Percentiles rank a stretch among this genome's conserved stretches.
These are phyloP conservation scores for Alternaria panax DNA, from an alignment of 2,329 filamentous ascomycete species.

Conservation along the genomic window DNA sequence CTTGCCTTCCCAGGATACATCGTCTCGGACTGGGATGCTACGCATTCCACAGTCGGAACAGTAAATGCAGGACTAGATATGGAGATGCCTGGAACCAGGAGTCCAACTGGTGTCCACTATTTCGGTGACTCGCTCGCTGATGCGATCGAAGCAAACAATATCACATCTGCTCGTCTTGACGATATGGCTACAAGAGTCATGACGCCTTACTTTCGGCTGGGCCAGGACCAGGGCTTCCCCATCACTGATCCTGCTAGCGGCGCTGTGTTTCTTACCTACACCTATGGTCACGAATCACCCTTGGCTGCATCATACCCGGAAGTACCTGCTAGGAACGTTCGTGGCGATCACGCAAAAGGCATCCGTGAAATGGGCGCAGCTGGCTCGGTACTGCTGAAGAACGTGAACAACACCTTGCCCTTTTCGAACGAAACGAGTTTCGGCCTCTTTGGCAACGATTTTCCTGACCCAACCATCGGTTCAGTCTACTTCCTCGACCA, in stretches of 20 bases:
- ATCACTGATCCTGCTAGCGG: no score
- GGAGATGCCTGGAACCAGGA: constrained; percentile 49
- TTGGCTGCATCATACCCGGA: no score
- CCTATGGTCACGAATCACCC: no score
- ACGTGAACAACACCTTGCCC: constrained; percentile 56
- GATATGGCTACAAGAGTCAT: constrained; percentile 58
- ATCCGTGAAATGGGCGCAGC: constrained; percentile 53
- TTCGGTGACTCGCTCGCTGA: no score
- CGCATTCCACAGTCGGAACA: constrained; percentile 53
- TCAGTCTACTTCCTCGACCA: constrained; percentile 20
- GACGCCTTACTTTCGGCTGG: constrained; percentile 55
- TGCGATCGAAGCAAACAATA: no score
- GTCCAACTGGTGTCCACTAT: no score
- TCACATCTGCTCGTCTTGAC: constrained; percentile 43
- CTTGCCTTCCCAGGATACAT: constrained; percentile 57
- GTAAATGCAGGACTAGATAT: constrained; percentile 60
- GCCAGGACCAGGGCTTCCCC: constrained; percentile 49
- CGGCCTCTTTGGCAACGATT: constrained; percentile 59
- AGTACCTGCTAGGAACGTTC: no score
- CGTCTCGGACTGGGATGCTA: constrained; percentile 56
- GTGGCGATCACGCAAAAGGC: no score
- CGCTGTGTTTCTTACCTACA: no score
- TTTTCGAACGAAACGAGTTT: constrained; percentile 57
- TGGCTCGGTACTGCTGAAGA: constrained; percentile 57
- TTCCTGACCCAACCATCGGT: constrained; percentile 59